These are phyloP conservation scores for Perkinsus marinus DNA, from an alignment of 169 alveolate genomes.

Conservation along the genomic window DNA sequence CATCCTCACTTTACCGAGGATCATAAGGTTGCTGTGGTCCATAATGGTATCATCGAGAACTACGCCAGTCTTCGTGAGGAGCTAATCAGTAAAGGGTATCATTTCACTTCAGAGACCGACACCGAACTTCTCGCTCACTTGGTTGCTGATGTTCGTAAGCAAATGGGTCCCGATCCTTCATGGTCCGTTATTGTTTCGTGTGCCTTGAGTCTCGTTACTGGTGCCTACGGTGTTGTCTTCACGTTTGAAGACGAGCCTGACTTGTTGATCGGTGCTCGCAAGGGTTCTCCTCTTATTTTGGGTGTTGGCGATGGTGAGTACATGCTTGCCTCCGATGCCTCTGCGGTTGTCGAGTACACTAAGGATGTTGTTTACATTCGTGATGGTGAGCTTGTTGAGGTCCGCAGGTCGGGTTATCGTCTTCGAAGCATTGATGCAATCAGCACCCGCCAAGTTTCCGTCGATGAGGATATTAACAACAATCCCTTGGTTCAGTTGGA, in stretches of 20 bases:
- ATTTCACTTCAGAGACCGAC: slow-evolving; percentile 75
- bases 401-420: not conserved
- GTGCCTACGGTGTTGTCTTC: slow-evolving; percentile 89
- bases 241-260: slow-evolving; percentile 69
- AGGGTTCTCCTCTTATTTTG: slow-evolving; percentile 79
- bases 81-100: slow-evolving; percentile 44
- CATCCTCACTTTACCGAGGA: slow-evolving; percentile 90
- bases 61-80: slow-evolving; percentile 45
- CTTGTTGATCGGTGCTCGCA: slow-evolving; percentile 71
- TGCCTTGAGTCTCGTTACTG: slow-evolving; percentile 17
- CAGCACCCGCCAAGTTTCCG: not conserved
- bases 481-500: not conserved
- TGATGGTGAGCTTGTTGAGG: slow-evolving; percentile 3
- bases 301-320: slow-evolving; percentile 32
- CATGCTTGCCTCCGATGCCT: slow-evolving; percentile 6
- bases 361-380: not conserved
- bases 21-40: slow-evolving; percentile 76
- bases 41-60: slow-evolving; percentile 88
- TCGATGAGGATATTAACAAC: not conserved
- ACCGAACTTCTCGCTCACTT: slow-evolving; percentile 87
- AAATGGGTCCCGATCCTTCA: not conserved
- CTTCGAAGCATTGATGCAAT: not conserved
- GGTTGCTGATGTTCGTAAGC: slow-evolving; percentile 50
- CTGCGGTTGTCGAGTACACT: slow-evolving; percentile 7
- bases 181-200: not conserved